These are phyloP conservation scores for Arbutus unedo DNA, from an alignment of 148 eudicot genomes.

Conservation along the genomic window DNA sequence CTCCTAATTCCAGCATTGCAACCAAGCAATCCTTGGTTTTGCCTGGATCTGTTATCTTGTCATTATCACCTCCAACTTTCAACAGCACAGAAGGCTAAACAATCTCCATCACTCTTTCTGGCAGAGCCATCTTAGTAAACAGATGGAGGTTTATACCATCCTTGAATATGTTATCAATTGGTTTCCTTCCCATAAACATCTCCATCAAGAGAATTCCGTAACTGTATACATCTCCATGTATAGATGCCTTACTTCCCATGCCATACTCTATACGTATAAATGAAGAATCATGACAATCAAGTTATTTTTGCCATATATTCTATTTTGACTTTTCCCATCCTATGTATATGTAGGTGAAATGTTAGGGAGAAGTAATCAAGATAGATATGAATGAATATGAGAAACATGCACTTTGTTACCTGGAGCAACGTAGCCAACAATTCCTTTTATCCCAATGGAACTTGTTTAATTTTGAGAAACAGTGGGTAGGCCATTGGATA, in stretches of 20 bases:
- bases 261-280: neutral
- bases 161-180: slow-evolving; percentile 15
- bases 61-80: neutral
- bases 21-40: slow-evolving; percentile 3
- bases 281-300: neutral
- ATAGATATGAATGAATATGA: no score
- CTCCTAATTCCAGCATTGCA: slow-evolving; percentile 6
- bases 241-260: slow-evolving; percentile 3
- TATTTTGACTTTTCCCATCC: no score
- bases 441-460: slow-evolving; percentile 16
- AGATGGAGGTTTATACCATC: slow-evolving; percentile 11
- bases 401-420: neutral
- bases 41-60: neutral
- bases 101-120: slow-evolving; percentile 13
- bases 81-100: slow-evolving; percentile 7
- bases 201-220: slow-evolving; percentile 20
- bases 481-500: neutral
- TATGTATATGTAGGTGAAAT: no score
- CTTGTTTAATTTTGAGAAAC: slow-evolving; percentile 8
- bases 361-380: no score
- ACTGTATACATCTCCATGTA: slow-evolving; percentile 18
- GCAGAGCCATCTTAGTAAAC: slow-evolving; percentile 13
- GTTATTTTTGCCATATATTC: neutral
- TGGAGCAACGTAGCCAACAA: slow-evolving; percentile 15
- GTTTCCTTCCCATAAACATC: slow-evolving; percentile 16